Percentiles rank a stretch among this genome's conserved stretches.
Evolutionary conservation across 208 protist species (phyloP).

Genomic region (Kentomonas sorsogonicus): DNA sequence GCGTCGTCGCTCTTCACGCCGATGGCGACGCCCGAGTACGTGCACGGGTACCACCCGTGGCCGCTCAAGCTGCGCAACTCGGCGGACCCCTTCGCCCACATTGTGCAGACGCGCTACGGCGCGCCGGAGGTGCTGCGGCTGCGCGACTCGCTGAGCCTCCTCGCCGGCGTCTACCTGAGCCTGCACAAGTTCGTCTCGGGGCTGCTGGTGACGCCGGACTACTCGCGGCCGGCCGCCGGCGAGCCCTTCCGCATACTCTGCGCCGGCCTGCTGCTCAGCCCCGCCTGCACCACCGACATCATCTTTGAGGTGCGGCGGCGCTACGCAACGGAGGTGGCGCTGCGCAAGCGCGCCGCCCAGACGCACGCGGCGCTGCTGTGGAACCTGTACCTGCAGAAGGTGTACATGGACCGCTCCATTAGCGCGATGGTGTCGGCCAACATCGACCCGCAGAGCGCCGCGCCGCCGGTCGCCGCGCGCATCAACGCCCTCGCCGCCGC

Average conservation of each 20-base stretch:
- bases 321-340: slow-evolving; percentile 48
- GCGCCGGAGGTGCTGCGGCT: slow-evolving; percentile 45
- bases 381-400: slow-evolving; percentile 63
- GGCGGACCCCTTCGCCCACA: slow-evolving; percentile 60
- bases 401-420: slow-evolving; percentile 55
- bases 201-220: slow-evolving; percentile 35
- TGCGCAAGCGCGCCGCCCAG: slow-evolving; percentile 37
- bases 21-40: slow-evolving; percentile 80
- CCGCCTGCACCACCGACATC: slow-evolving; percentile 43
- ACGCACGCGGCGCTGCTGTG: slow-evolving; percentile 50
- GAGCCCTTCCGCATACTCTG: slow-evolving; percentile 46
- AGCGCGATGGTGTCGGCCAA: slow-evolving; percentile 43
- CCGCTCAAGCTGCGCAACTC: slow-evolving; percentile 82
- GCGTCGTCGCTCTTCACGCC: slow-evolving; percentile 54
- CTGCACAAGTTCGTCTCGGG: slow-evolving; percentile 55
- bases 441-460: slow-evolving; percentile 58
- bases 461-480: slow-evolving; percentile 44
- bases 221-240: slow-evolving; percentile 41
- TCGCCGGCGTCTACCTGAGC: slow-evolving; percentile 61
- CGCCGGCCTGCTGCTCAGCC: slow-evolving; percentile 46
- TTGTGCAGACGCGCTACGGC: slow-evolving; percentile 69
- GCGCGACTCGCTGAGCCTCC: slow-evolving; percentile 51
- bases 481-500: slow-evolving; percentile 59
- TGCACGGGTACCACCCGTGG: slow-evolving; percentile 83
- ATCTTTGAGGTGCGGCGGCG: slow-evolving; percentile 55